Conservation (phyloP, 139 green algal species). For the Raphidocelis subcapitata region DNA sequence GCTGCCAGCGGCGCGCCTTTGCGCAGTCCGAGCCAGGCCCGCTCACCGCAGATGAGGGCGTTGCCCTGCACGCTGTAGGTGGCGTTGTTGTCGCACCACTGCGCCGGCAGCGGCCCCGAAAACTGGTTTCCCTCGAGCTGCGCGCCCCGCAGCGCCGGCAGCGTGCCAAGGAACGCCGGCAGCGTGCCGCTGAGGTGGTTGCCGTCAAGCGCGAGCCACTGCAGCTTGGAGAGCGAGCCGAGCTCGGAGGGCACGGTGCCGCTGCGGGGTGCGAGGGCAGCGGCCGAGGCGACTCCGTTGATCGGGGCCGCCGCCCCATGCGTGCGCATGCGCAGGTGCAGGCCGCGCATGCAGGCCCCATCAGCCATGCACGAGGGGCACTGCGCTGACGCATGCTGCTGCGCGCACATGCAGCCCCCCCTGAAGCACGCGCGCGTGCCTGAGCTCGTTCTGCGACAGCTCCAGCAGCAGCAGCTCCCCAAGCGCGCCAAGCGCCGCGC, state of each 20-base stretch:
- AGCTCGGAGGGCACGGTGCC: slow-evolving; percentile 18
- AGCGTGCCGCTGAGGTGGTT: slow-evolving; percentile 21
- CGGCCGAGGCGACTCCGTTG: too few relatives aligned
- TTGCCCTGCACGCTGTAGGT: slow-evolving; percentile 22
- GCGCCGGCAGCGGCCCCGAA: slow-evolving; percentile 5
- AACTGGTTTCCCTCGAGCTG: slow-evolving; percentile 21
- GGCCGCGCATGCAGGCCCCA: too few relatives aligned
- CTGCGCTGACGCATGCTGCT: too few relatives aligned
- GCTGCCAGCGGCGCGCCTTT: background rate
- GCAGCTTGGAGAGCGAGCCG: slow-evolving; percentile 14
- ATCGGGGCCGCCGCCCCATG: too few relatives aligned
- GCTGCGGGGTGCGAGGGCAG: slow-evolving; percentile 1
- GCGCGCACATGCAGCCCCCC: too few relatives aligned
- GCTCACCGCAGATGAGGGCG: slow-evolving; percentile 26
- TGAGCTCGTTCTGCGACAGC: slow-evolving; percentile 32
- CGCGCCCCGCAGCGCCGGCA: slow-evolving; percentile 7
- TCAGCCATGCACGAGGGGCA: too few relatives aligned
- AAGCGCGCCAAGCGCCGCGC: slow-evolving; percentile 20
- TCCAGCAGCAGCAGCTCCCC: slow-evolving; percentile 27
- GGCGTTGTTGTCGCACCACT: slow-evolving; percentile 17
- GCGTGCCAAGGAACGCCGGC: slow-evolving; percentile 1
- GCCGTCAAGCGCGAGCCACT: slow-evolving; percentile 22
- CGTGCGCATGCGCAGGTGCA: too few relatives aligned
- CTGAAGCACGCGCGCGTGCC: background rate
- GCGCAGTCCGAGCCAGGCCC: slow-evolving; percentile 2